phyloP scores from a whole-genome alignment of 805 yeast genomes.

The Schwanniomyces pseudopolymorphus region DNA sequence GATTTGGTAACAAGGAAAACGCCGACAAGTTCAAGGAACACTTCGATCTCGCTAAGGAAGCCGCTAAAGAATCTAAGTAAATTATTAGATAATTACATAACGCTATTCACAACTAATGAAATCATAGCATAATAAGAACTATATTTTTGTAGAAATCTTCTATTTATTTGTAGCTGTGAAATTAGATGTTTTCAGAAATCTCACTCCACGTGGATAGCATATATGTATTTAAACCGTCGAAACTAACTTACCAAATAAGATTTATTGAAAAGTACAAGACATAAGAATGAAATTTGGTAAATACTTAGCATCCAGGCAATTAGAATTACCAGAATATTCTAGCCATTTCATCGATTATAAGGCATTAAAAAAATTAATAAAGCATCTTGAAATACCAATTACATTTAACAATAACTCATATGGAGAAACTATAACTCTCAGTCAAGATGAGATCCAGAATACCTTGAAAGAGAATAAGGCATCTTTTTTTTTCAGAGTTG shows the following conservation, averaged over 20 bases:
- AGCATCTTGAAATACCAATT: conserved; percentile 60
- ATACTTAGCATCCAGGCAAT: conserved; percentile 87
- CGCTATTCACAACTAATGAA: conserved; percentile 1
- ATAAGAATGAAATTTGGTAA: conserved; percentile 83
- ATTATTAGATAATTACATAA: not conserved
- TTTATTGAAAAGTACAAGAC: not conserved
- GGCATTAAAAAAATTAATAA: conserved; percentile 87
- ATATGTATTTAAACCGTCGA: not conserved
- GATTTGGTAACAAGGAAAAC: conserved; percentile 88
- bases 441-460: conserved; percentile 36
- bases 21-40: conserved; percentile 94
- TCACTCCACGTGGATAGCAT: not conserved
- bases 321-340: conserved; percentile 93
- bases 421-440: conserved; percentile 9
- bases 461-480: conserved; percentile 85
- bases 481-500: conserved; percentile 82
- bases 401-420: conserved; percentile 12
- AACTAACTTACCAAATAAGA: too few species aligned
- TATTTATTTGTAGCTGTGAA: not conserved
- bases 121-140: not conserved
- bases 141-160: not conserved
- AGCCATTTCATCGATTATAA: conserved; percentile 94
- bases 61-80: conserved; percentile 1
- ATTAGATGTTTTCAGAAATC: not conserved
- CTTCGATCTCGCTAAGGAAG: conserved; percentile 79